phyloP scores from a whole-genome alignment of 2,329 filamentous ascomycete species.

The Aspergillus spinulosporus region DNA sequence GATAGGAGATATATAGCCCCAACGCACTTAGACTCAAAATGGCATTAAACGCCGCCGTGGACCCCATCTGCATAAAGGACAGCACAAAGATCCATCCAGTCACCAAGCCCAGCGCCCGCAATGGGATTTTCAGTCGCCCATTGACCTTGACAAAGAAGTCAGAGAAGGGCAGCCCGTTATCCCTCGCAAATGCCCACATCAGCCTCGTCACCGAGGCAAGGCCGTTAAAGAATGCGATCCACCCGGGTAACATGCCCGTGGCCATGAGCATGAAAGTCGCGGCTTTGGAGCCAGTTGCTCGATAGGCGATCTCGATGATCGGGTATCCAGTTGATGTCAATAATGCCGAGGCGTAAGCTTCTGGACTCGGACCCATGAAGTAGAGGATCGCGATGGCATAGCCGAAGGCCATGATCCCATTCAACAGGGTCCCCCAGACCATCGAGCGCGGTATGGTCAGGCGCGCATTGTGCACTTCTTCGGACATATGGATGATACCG shows the following conservation, averaged over 20 bases:
- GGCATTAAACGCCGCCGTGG: slow-evolving; percentile 52
- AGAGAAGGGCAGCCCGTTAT: slow-evolving; percentile 44
- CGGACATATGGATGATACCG: slow-evolving; percentile 41
- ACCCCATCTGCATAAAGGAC: slow-evolving; percentile 51
- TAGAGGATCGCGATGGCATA: slow-evolving; percentile 46
- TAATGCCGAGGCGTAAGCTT: slow-evolving; percentile 39
- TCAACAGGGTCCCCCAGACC: slow-evolving; percentile 47
- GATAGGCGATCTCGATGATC: slow-evolving; percentile 52
- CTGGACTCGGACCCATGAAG: slow-evolving; percentile 31
- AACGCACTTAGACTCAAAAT: slow-evolving; percentile 52
- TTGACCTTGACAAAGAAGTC: slow-evolving; percentile 31
- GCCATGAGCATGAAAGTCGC: slow-evolving; percentile 45
- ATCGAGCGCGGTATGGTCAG: slow-evolving; percentile 50
- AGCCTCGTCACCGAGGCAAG: slow-evolving; percentile 41
- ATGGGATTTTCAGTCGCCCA: slow-evolving; percentile 39
- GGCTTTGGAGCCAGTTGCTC: slow-evolving; percentile 45
- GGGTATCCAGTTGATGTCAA: slow-evolving; percentile 47
- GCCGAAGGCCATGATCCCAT: slow-evolving; percentile 47
- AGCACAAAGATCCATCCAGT: slow-evolving; percentile 30
- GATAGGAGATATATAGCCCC: slow-evolving; percentile 52
- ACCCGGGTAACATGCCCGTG: slow-evolving; percentile 30
- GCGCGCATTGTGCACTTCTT: slow-evolving; percentile 51
- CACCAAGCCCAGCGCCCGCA: slow-evolving; percentile 39
- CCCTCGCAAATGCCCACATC: slow-evolving; percentile 47
- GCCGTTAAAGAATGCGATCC: slow-evolving; percentile 29